Conservation (phyloP, 495 filamentous ascomycete genomes). For the Daldinia decipiens region DNA sequence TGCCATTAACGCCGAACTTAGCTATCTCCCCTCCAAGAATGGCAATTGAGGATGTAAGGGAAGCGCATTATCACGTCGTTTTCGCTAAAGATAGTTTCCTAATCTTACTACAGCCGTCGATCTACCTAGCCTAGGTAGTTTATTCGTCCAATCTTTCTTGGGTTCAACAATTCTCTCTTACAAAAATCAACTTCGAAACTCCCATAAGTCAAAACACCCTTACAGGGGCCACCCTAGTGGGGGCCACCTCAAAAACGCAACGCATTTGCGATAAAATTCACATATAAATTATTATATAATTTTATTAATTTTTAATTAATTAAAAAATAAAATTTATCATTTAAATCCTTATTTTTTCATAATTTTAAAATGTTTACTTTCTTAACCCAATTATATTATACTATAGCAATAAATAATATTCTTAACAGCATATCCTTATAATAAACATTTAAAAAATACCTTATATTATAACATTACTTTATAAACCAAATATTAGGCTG, state of each 20-base stretch:
- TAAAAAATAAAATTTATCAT: conserved; percentile 1
- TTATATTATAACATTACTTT: too few species aligned
- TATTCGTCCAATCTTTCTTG: too few species aligned
- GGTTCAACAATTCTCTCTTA: too few species aligned
- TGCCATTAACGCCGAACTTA: conserved; percentile 3
- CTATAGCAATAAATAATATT: neutral
- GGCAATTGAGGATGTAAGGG: neutral
- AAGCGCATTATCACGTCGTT: too few species aligned
- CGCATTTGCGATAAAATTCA: neutral
- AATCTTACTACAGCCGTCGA: too few species aligned
- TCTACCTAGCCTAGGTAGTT: too few species aligned
- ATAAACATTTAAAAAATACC: too few species aligned
- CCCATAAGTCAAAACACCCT: neutral
- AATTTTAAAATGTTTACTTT: neutral
- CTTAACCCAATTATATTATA: neutral
- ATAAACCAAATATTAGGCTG: too few species aligned
- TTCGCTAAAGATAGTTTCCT: too few species aligned
- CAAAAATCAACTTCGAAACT: too few species aligned
- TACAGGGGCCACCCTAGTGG: neutral
- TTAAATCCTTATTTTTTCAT: neutral
- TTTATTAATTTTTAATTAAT: neutral
- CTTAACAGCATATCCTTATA: neutral
- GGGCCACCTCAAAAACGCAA: neutral
- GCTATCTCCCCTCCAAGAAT: neutral
- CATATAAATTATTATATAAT: neutral